A percentile compares a stretch with the other conserved stretches of the same genome.
Conservation (phyloP, 2,329 filamentous ascomycete genomes). For the Aspergillus cejpii region DNA sequence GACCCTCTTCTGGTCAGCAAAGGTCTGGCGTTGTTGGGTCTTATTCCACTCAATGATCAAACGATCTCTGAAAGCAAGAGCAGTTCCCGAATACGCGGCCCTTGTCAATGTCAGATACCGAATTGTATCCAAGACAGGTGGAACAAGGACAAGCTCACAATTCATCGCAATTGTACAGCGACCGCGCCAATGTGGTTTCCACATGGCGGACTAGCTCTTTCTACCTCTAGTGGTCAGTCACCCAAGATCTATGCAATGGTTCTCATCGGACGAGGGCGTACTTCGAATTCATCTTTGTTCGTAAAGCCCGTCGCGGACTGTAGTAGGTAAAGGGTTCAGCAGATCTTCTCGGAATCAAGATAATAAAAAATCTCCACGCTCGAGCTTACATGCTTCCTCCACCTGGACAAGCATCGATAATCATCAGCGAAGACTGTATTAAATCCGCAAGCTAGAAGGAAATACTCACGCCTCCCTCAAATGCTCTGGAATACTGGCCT, state of each 20-base stretch:
- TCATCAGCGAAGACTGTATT: not conserved
- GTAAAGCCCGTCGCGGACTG: slow-evolving; percentile 63
- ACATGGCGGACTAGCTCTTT: slow-evolving; percentile 86
- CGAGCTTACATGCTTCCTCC: slow-evolving; percentile 53
- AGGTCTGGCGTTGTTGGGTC: slow-evolving; percentile 94
- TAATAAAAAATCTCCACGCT: not conserved
- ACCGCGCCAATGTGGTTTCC: slow-evolving; percentile 90
- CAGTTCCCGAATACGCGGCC: slow-evolving; percentile 85
- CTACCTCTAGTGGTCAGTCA: slow-evolving; percentile 39
- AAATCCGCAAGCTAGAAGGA: not conserved
- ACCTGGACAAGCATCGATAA: slow-evolving; percentile 38
- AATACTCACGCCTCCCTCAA: slow-evolving; percentile 72
- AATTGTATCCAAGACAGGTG: not conserved
- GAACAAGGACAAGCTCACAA: slow-evolving; percentile 34
- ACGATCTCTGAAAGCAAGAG: slow-evolving; percentile 85
- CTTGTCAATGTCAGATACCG: slow-evolving; percentile 29
- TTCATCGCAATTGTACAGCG: slow-evolving; percentile 98
- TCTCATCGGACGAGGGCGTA: slow-evolving; percentile 19
- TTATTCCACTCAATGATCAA: slow-evolving; percentile 95
- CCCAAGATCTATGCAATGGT: not conserved
- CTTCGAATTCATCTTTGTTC: slow-evolving; percentile 71
- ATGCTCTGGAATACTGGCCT: slow-evolving; percentile 83
- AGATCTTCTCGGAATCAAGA: not conserved
- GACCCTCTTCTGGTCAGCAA: slow-evolving; percentile 81
- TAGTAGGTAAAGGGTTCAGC: slow-evolving; percentile 1